These are phyloP conservation scores for Cytospora piceicola DNA, from an alignment of 2,329 filamentous ascomycete genomes.

Conservation along the genomic window DNA sequence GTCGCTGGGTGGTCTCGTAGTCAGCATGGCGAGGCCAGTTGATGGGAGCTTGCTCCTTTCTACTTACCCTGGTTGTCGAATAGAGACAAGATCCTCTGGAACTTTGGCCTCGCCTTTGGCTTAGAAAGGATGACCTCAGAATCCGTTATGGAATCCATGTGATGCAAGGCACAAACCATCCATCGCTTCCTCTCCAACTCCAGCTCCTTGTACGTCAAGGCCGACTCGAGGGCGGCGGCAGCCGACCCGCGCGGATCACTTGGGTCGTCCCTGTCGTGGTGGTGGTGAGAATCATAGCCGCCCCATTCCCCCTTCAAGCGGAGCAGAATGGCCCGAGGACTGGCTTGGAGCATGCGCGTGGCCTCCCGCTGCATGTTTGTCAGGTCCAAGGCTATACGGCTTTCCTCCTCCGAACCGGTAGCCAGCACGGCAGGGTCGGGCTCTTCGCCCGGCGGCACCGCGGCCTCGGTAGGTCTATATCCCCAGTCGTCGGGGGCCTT, in stretches of 20 bases:
- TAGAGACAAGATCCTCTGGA: slow-evolving; percentile 50
- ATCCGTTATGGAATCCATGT: slow-evolving; percentile 44
- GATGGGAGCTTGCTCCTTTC: slow-evolving; percentile 33
- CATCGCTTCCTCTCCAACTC: slow-evolving; percentile 48
- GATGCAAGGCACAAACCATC: slow-evolving; percentile 48
- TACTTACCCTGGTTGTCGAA: slow-evolving; percentile 55
- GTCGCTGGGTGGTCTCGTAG: slow-evolving; percentile 44
- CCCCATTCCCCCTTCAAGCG: slow-evolving; percentile 58
- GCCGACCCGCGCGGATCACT: background rate
- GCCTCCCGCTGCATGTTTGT: slow-evolving; percentile 56
- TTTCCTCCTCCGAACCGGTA: slow-evolving; percentile 25
- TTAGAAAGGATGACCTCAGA: slow-evolving; percentile 20
- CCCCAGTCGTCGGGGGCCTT: slow-evolving; percentile 31
- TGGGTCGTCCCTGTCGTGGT: background rate
- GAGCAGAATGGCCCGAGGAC: slow-evolving; percentile 55
- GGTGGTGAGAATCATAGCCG: slow-evolving; percentile 29
- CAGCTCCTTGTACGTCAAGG: slow-evolving; percentile 53
- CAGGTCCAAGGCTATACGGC: slow-evolving; percentile 40
- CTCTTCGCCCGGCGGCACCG: slow-evolving; percentile 10
- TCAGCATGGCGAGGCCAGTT: slow-evolving; percentile 27
- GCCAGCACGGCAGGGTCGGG: slow-evolving; percentile 4
- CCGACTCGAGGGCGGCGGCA: slow-evolving; percentile 41
- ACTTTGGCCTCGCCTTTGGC: slow-evolving; percentile 32
- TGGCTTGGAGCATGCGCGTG: slow-evolving; percentile 58
- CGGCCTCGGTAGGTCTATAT: slow-evolving; percentile 26